A percentile compares a stretch with the other conserved stretches of the same genome.
phyloP scores from a whole-genome alignment of 2,329 filamentous ascomycete species.

The Aspergillus novofumigatus region DNA sequence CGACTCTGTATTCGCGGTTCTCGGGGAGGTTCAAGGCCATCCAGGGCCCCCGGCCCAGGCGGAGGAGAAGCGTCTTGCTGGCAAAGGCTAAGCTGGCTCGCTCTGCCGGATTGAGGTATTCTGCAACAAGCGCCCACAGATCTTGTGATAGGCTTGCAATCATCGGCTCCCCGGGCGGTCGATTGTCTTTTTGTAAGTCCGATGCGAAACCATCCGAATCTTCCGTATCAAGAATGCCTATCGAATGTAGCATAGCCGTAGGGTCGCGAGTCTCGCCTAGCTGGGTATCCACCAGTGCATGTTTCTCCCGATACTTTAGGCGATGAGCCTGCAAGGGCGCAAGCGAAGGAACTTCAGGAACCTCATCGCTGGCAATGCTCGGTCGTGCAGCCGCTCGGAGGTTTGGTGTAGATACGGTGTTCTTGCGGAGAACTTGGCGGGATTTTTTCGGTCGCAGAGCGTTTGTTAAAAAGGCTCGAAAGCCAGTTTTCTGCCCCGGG shows the following conservation, averaged over 20 bases:
- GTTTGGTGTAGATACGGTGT: constrained; percentile 26
- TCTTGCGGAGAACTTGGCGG: constrained; percentile 34
- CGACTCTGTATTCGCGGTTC: constrained; percentile 44
- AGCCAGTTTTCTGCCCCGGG: constrained; percentile 26
- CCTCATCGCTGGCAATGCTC: constrained; percentile 18
- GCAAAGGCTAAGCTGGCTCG: constrained; percentile 48
- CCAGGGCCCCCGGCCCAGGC: constrained; percentile 42
- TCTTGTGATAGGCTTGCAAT: constrained; percentile 44
- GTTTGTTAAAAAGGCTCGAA: constrained; percentile 26
- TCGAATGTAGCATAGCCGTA: constrained; percentile 33
- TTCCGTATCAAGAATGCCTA: constrained; percentile 32
- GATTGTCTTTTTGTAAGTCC: constrained; percentile 17
- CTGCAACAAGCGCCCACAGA: constrained; percentile 46
- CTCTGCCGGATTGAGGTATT: constrained; percentile 43
- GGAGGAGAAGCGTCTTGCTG: constrained; percentile 43
- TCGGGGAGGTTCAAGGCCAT: constrained; percentile 37
- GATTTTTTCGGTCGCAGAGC: constrained; percentile 34
- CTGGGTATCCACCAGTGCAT: constrained; percentile 30
- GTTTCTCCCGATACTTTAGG: constrained; percentile 27
- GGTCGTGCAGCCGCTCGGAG: constrained; percentile 20
- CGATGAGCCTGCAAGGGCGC: constrained; percentile 33
- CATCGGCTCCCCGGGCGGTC: constrained; percentile 36
- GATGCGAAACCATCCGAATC: constrained; percentile 10
- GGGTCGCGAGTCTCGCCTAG: constrained; percentile 36
- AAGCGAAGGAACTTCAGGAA: constrained; percentile 26